Evolutionary conservation across 495 filamentous ascomycete genomes (phyloP), one percentile per base, ranked within the genome.

Genomic region (Schizothecium vesticola): DNA sequence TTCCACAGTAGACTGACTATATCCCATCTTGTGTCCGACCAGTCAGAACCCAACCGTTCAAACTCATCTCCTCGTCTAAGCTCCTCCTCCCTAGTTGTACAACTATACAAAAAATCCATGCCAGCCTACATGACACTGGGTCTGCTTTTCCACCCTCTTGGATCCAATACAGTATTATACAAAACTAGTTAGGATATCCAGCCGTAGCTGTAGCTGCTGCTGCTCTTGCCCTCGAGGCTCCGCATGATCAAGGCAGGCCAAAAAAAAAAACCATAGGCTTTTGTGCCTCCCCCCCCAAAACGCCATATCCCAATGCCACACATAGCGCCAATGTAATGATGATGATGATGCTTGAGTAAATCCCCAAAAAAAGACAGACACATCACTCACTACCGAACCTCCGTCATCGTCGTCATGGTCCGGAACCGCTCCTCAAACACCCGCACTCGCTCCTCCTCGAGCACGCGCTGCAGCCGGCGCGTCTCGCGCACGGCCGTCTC

Each of bases 401-500:
- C 65, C 22, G 68, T 66, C 43, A 60, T 66, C 11, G 11, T n/a
- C 55, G 70, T 69, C 61, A 80, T 68, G 51, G 57, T 74, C 75
- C 72, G 76, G 69, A 84, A 85, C 61, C 79, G 74, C 56, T 77
- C 74, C 67, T 86, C 77, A 67, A 85, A 84, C 26, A 80, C 79
- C 59, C 73, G 74, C 28, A 84, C 62, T 69, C 68, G 78, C 73
- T 85, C 84, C 56, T 81, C 79, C 66, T 85, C 80, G 64, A 87
- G 75, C 69, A 73, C 69, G 56, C 73, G 76, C 71, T 96, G 89
- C 66, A 98, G 84, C 73, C 85, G 87, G 72, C 90, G 86, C 68
- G 94, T 96, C 80, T 91, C 87, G 63, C 89, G 87, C 72, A 95
- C 86, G 55, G 95, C 93, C 69, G 92, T 91, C 71, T 99, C 95